Conservation (phyloP, 2,329 filamentous ascomycete genomes). For the Incumbomyces lentus region DNA sequence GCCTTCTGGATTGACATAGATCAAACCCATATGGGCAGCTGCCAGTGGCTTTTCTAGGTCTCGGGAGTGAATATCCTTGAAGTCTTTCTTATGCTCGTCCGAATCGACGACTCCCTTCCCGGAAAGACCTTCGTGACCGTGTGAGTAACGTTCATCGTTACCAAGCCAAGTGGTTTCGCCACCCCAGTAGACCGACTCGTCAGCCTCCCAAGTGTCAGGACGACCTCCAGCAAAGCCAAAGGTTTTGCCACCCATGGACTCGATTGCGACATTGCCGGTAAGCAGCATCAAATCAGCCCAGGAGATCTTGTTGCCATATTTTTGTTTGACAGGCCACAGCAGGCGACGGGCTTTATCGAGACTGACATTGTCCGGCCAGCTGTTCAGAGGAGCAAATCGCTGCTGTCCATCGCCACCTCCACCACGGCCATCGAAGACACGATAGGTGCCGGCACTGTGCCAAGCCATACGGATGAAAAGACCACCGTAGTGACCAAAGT, state of each 20-base stretch:
- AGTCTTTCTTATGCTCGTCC: conserved; percentile 33
- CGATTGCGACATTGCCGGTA: conserved; percentile 65
- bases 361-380: conserved; percentile 69
- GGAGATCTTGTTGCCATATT: conserved; percentile 73
- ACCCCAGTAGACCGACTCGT: conserved; percentile 70
- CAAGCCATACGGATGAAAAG: conserved; percentile 73
- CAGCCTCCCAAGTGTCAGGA: conserved; percentile 62
- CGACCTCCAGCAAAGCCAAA: conserved; percentile 66
- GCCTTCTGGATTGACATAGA: conserved; percentile 74
- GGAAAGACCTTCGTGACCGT: conserved; percentile 39
- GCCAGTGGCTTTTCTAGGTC: conserved; percentile 59
- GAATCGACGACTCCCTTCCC: conserved; percentile 34
- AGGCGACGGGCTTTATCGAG: conserved; percentile 73
- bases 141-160: conserved; percentile 59
- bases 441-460: conserved; percentile 72
- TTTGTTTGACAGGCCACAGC: conserved; percentile 73
- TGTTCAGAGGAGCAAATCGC: conserved; percentile 70
- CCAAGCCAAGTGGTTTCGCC: conserved; percentile 64
- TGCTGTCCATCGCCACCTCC: conserved; percentile 66
- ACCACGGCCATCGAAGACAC: conserved; percentile 63
- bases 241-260: conserved; percentile 64
- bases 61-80: conserved; percentile 46
- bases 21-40: conserved; percentile 64
- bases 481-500: conserved; percentile 72
- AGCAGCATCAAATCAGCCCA: conserved; percentile 66